These are phyloP conservation scores for Fusarium coicis DNA, from an alignment of 2,329 filamentous ascomycete species.

Conservation along the genomic window DNA sequence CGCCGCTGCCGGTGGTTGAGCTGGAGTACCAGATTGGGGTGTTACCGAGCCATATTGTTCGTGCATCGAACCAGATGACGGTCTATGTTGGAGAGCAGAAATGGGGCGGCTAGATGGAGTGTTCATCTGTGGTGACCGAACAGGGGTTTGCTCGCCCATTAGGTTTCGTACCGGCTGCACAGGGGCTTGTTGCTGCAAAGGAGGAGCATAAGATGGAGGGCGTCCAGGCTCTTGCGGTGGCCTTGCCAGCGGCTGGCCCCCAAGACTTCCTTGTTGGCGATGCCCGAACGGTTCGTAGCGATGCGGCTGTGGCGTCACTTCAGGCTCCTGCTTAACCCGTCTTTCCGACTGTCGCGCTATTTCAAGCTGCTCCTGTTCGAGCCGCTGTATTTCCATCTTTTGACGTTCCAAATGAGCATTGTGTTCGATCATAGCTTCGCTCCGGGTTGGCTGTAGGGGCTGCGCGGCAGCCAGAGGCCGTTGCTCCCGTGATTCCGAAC, in stretches of 20 bases:
- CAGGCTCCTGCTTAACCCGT: slow-evolving; percentile 62
- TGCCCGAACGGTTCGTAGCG: slow-evolving; percentile 59
- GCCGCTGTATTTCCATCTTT: slow-evolving; percentile 47
- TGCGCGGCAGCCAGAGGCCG: slow-evolving; percentile 50
- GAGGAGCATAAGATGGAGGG: slow-evolving; percentile 46
- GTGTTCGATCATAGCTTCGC: slow-evolving; percentile 48
- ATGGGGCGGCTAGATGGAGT: slow-evolving; percentile 52
- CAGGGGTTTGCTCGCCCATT: slow-evolving; percentile 52
- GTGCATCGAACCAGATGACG: slow-evolving; percentile 45
- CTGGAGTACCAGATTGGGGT: slow-evolving; percentile 45
- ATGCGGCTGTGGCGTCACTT: slow-evolving; percentile 52
- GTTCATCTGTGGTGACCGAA: slow-evolving; percentile 54
- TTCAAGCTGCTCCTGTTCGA: slow-evolving; percentile 46
- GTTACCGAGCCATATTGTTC: slow-evolving; percentile 47
- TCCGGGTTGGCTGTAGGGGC: slow-evolving; percentile 48
- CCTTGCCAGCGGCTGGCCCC: slow-evolving; percentile 54
- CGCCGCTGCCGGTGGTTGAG: slow-evolving; percentile 50
- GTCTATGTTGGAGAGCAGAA: slow-evolving; percentile 52
- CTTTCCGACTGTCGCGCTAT: slow-evolving; percentile 45
- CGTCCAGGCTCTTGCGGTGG: slow-evolving; percentile 56
- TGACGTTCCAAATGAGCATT: slow-evolving; percentile 47
- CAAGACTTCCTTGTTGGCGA: slow-evolving; percentile 53
- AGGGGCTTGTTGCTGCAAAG: slow-evolving; percentile 50
- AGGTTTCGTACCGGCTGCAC: slow-evolving; percentile 54
- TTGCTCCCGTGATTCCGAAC: slow-evolving; percentile 50